Conservation (phyloP, 2,329 filamentous ascomycete genomes). For the Cryphonectria naterciae region DNA sequence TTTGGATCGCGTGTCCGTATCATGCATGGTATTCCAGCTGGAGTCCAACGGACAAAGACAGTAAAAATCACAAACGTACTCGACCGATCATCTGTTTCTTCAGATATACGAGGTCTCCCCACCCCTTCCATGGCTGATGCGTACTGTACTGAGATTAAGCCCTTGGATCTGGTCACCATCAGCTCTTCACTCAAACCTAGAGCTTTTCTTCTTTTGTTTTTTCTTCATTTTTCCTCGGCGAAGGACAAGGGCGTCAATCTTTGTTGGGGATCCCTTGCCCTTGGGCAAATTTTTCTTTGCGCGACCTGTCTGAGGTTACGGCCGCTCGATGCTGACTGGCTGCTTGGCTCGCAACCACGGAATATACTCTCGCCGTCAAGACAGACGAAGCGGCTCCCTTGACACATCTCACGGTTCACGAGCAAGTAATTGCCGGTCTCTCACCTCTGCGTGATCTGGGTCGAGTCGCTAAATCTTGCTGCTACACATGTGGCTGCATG, state of each 20-base stretch:
- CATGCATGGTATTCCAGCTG: not conserved
- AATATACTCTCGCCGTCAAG: constrained; percentile 6
- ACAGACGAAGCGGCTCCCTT: constrained; percentile 12
- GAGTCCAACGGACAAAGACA: not conserved
- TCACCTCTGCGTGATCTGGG: constrained; percentile 26
- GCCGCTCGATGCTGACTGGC: constrained; percentile 1
- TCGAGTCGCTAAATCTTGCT: constrained; percentile 25
- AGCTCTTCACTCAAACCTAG: not conserved
- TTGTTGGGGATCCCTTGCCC: constrained; percentile 4
- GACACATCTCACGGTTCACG: constrained; percentile 16
- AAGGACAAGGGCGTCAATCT: not conserved
- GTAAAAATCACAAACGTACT: not conserved
- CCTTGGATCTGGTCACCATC: not conserved
- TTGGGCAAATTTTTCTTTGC: not conserved
- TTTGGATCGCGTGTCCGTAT: not conserved
- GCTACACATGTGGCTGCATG: constrained; percentile 30
- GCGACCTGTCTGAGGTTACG: constrained; percentile 14
- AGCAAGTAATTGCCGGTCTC: constrained; percentile 16
- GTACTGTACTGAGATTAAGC: not conserved
- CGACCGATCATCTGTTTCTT: not conserved
- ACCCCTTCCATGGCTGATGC: not conserved
- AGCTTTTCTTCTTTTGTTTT: not conserved
- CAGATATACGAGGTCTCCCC: not conserved
- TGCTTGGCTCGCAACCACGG: not conserved
- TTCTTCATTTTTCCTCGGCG: not conserved